phyloP scores from a whole-genome alignment of 2,329 filamentous ascomycete genomes.

The Tolypocladium ovalisporum region DNA sequence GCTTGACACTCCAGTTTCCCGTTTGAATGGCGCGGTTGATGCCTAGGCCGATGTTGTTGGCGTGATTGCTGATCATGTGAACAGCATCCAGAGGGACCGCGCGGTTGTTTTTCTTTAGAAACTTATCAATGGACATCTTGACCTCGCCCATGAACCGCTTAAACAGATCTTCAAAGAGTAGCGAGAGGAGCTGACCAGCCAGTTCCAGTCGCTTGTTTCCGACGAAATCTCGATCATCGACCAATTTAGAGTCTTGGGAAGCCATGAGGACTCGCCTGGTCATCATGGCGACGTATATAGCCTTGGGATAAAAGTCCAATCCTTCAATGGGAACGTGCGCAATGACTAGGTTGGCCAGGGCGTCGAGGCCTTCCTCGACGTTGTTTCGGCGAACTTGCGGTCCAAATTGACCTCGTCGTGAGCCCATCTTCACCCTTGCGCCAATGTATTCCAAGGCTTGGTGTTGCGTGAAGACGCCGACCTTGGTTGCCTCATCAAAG shows the following conservation, averaged over 20 bases:
- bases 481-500: slow-evolving; percentile 81
- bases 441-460: slow-evolving; percentile 93
- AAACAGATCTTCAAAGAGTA: slow-evolving; percentile 96
- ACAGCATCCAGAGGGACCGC: slow-evolving; percentile 82
- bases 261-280: slow-evolving; percentile 92
- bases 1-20: slow-evolving; percentile 95
- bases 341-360: slow-evolving; percentile 83
- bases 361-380: slow-evolving; percentile 85
- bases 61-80: slow-evolving; percentile 72
- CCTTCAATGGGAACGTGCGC: slow-evolving; percentile 88
- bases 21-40: slow-evolving; percentile 96
- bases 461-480: slow-evolving; percentile 82
- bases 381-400: slow-evolving; percentile 60
- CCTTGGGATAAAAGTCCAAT: slow-evolving; percentile 93
- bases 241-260: slow-evolving; percentile 74
- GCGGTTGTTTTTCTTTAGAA: slow-evolving; percentile 84
- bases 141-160: slow-evolving; percentile 87
- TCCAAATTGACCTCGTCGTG: slow-evolving; percentile 45
- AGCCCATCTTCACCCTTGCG: slow-evolving; percentile 75
- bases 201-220: slow-evolving; percentile 94
- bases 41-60: slow-evolving; percentile 78
- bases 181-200: slow-evolving; percentile 84
- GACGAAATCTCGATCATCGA: slow-evolving; percentile 95
- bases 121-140: slow-evolving; percentile 90
- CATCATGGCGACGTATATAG: slow-evolving; percentile 95